phyloP scores from a whole-genome alignment of 306 rosid genomes.

The Rubus idaeus region DNA sequence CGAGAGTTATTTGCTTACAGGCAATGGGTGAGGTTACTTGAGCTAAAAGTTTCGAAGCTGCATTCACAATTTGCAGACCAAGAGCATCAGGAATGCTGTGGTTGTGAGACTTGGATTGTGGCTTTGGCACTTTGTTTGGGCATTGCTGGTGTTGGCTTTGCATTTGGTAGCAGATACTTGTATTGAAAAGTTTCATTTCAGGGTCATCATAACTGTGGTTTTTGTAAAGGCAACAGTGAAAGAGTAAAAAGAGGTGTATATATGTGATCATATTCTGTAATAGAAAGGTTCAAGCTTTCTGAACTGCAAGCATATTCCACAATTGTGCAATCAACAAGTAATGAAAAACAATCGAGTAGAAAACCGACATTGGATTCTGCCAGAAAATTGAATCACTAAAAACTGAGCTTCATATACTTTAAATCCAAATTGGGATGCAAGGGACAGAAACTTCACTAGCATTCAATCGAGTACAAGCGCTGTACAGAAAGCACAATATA shows the following conservation, averaged over 20 bases:
- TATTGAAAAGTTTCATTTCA: not conserved
- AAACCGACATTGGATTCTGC: not conserved
- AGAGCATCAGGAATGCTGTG: not conserved
- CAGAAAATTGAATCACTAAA: not conserved
- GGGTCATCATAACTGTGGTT: not conserved
- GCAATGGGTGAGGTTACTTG: conserved; percentile 70
- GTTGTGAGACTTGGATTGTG: conserved; percentile 36
- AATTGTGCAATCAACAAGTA: not conserved
- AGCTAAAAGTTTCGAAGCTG: conserved; percentile 58
- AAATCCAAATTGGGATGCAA: not conserved
- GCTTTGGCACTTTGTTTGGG: conserved; percentile 71
- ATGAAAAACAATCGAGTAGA: not conserved
- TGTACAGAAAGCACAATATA: not conserved
- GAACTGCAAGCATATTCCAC: not conserved
- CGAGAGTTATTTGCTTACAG: conserved; percentile 53
- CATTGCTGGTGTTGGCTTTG: conserved; percentile 60
- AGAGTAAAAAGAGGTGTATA: not conserved
- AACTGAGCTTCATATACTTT: conserved; percentile 2
- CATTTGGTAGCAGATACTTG: conserved; percentile 47
- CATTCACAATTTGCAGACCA: conserved; percentile 29
- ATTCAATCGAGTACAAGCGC: conserved; percentile 2
- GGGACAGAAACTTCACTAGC: not conserved
- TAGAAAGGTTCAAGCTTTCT: not conserved
- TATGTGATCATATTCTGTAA: not conserved
- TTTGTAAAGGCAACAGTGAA: not conserved